Conservation (phyloP, 169 alveolate species). For the Perkinsus chesapeaki region DNA sequence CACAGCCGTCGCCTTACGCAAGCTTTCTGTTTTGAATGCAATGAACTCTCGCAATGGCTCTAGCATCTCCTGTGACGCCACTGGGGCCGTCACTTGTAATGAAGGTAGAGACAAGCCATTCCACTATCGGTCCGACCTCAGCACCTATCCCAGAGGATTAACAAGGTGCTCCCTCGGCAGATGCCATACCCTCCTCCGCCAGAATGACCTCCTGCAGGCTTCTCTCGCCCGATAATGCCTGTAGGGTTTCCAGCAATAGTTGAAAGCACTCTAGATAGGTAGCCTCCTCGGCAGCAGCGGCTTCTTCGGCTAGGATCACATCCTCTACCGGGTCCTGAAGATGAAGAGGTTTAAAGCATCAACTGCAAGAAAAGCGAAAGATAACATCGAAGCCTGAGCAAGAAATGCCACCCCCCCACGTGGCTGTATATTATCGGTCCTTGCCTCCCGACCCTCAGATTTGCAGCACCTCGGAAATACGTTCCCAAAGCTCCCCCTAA, state of each 20-base stretch:
- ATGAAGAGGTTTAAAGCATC: too few species aligned
- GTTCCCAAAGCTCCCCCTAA: too few species aligned
- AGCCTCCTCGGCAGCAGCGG: background rate
- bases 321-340: background rate
- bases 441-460: too few species aligned
- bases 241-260: background rate
- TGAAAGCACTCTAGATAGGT: background rate
- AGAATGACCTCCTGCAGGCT: background rate
- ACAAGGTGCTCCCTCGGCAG: background rate
- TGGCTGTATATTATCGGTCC: too few species aligned
- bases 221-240: background rate
- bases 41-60: background rate
- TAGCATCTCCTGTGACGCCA: background rate
- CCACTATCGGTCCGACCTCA: background rate
- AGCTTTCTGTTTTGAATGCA: background rate
- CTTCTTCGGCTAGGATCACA: background rate
- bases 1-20: background rate
- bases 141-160: background rate
- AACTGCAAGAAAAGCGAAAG: background rate
- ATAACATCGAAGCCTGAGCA: background rate
- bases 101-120: background rate
- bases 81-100: background rate
- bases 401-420: background rate
- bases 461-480: too few species aligned
- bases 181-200: background rate